Percentiles rank a stretch among this genome's conserved stretches.
phyloP scores from a whole-genome alignment of 2,329 filamentous ascomycete species.

The Aurifilum marmelostoma region DNA sequence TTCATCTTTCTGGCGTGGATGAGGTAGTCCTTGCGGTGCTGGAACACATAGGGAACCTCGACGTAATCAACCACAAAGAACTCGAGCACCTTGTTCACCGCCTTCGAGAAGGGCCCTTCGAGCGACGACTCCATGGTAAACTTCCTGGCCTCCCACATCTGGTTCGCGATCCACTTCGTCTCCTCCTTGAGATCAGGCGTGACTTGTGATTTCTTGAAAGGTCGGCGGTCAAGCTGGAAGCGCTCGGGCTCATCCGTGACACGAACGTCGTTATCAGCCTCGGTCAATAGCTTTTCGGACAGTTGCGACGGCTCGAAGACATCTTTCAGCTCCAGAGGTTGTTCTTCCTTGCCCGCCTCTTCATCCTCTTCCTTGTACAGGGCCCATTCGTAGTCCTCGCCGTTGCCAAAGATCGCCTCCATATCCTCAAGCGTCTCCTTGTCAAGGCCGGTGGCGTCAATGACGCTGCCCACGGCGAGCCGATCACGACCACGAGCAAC shows the following conservation, averaged over 20 bases:
- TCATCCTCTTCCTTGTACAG: constrained; percentile 86
- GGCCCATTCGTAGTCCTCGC: constrained; percentile 94
- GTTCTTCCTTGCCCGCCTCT: constrained; percentile 78
- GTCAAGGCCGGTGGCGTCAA: constrained; percentile 84
- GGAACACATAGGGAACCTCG: constrained; percentile 96
- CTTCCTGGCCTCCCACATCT: constrained; percentile 87
- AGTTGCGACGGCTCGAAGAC: constrained; percentile 97
- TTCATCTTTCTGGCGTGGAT: constrained; percentile 80
- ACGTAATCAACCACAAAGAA: constrained; percentile 95
- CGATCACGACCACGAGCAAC: constrained; percentile 72
- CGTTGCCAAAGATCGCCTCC: constrained; percentile 93
- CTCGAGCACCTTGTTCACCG: constrained; percentile 88
- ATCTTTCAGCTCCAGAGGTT: constrained; percentile 88
- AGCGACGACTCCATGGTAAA: constrained; percentile 64
- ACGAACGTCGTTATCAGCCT: constrained; percentile 91
- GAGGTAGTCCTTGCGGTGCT: constrained; percentile 96
- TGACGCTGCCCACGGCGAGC: constrained; percentile 67
- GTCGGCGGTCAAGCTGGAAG: constrained; percentile 87
- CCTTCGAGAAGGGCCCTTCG: constrained; percentile 80
- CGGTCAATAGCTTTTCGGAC: constrained; percentile 90
- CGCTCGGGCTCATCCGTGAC: constrained; percentile 89
- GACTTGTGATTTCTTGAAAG: constrained; percentile 81
- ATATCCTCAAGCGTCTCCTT: constrained; percentile 95
- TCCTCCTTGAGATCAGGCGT: constrained; percentile 78
- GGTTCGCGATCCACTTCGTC: constrained; percentile 85